Conservation (phyloP, 176 grass and related monocot genomes). For the Oryza meyeriana region DNA sequence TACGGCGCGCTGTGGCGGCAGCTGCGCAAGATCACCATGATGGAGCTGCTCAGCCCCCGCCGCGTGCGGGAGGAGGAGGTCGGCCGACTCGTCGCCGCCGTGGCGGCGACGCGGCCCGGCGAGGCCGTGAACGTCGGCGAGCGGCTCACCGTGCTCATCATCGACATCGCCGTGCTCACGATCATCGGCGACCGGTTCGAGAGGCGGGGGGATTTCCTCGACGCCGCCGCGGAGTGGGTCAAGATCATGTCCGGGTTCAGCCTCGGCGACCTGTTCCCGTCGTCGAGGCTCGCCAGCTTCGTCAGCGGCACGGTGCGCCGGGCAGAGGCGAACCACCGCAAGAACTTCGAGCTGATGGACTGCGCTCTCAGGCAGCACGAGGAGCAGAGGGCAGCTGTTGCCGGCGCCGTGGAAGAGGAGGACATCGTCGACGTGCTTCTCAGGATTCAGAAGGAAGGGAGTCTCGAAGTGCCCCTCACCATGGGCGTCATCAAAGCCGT, state of each 20-base stretch:
- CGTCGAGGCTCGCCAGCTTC: no score
- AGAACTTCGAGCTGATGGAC: constrained; percentile 24
- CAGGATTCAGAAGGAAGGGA: background rate
- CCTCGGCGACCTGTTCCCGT: background rate
- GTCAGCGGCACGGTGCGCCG: background rate
- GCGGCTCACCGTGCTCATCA: constrained; percentile 1
- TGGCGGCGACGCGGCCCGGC: background rate
- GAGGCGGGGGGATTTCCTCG: background rate
- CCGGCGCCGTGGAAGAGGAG: background rate
- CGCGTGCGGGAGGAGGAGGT: constrained; percentile 40
- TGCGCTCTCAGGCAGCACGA: constrained; percentile 25
- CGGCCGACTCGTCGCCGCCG: constrained; percentile 1
- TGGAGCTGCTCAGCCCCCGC: constrained; percentile 36
- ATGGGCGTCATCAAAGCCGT: background rate
- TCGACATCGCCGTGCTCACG: constrained; percentile 16
- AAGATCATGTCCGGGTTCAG: background rate
- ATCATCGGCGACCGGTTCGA: constrained; percentile 36
- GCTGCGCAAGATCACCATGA: constrained; percentile 19
- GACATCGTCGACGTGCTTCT: constrained; percentile 10
- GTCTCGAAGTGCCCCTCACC: background rate
- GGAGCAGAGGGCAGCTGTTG: background rate
- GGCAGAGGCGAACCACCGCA: background rate
- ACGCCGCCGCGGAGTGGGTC: background rate
- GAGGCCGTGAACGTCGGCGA: constrained; percentile 23
- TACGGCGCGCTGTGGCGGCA: constrained; percentile 42